Evolutionary conservation across 768 basidiomycete genomes (phyloP).

Genomic region (Leucosporidium scottii): DNA sequence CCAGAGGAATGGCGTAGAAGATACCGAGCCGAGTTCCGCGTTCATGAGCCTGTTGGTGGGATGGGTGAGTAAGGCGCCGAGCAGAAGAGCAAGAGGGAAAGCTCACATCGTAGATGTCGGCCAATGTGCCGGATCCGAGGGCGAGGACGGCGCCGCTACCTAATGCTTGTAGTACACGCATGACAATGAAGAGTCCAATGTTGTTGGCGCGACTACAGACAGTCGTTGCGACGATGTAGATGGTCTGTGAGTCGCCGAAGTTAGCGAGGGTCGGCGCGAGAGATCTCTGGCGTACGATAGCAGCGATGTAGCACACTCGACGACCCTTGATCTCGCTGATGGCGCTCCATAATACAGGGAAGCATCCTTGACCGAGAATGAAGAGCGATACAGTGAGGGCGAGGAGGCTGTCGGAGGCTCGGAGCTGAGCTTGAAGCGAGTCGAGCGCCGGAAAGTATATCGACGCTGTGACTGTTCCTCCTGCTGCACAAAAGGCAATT

Average conservation of each 20-base stretch:
- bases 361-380: constrained; percentile 59
- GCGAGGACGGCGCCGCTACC: constrained; percentile 63
- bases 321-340: constrained; percentile 69
- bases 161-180: constrained; percentile 61
- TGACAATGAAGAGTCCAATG: constrained; percentile 57
- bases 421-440: constrained; percentile 44
- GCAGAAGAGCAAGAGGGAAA: background rate
- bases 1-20: constrained; percentile 69
- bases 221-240: constrained; percentile 52
- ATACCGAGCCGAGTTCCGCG: constrained; percentile 72
- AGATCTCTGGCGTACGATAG: background rate
- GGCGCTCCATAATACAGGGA: constrained; percentile 61
- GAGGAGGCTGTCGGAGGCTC: constrained; percentile 57
- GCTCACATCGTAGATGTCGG: constrained; percentile 40
- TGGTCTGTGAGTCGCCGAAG: constrained; percentile 38
- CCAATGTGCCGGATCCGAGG: constrained; percentile 69
- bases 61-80: background rate
- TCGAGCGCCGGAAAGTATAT: constrained; percentile 33
- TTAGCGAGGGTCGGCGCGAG: constrained; percentile 49
- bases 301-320: constrained; percentile 49
- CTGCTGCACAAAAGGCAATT: constrained; percentile 9
- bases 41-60: constrained; percentile 52
- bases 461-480: constrained; percentile 19
- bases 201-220: constrained; percentile 54
- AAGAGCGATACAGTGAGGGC: constrained; percentile 65